Evolutionary conservation across 352 stramenopile species (phyloP), one percentile per base, ranked within the genome.

Genomic region (Pythium dissotocum): DNA sequence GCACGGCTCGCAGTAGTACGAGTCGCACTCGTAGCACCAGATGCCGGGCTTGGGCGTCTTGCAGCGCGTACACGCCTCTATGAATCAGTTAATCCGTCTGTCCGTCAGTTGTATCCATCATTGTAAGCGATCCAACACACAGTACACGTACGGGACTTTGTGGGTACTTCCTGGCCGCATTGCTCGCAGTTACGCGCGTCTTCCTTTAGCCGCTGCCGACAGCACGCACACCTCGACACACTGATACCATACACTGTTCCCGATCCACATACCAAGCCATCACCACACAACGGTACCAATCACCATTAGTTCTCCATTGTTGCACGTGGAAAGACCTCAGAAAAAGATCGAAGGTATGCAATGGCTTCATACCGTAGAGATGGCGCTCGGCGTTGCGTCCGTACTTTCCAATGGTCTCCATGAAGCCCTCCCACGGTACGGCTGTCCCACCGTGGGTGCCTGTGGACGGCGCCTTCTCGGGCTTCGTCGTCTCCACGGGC

Each of bases 1-100:
- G 66, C 83, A 91, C 1, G n/a, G 51, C 9, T 67, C 73, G 56
- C 83, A 91, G 57, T 88, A 91, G 53, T 87, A 87, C 36, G 67
- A 65, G 44, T 91, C 81, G 48, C 83, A 91, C 33, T 90, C 83
- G 30, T 64, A 80, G 51, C 83, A 91, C 83, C 81, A 90, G 67
- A 91, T 83, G 10, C 71, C 75, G 1, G 73, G 79, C 24, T 71
- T 65, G 24, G 69, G 64, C 40, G 60, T 64, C 8, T 67, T 72
- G 65, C 83, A 91, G 12, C 77, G 67, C 36, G 54, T 71, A 61
- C 83, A 91, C 61, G 73, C 72, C 9, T 67, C 83, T 90, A 30
- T 21, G 67, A 36, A 16, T 33, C 26, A 53, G 21, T 24, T 24
- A 24, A 24, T 24, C 21, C 21, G 21, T 24, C 21, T 24, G 21